Percentiles rank a stretch among this genome's conserved stretches.
These are phyloP conservation scores for Tulasnella sp. DNA, from an alignment of 768 basidiomycete species.

Conservation along the genomic window DNA sequence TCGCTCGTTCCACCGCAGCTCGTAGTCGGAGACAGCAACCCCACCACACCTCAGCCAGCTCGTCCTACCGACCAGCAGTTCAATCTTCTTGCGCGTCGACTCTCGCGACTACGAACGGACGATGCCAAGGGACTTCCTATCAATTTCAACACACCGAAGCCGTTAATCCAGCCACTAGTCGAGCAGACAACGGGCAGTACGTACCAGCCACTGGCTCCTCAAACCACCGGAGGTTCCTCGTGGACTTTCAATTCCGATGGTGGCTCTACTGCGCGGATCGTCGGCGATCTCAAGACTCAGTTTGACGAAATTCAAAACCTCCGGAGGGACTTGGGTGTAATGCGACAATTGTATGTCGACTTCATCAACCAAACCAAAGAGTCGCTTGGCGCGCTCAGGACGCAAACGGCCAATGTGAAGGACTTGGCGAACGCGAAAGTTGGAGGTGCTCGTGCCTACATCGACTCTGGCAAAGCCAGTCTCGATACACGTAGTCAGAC, in stretches of 20 bases:
- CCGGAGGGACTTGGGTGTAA: conserved; percentile 82
- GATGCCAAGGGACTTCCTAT: conserved; percentile 25
- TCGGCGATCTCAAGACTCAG: conserved; percentile 76
- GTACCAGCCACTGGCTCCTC: conserved; percentile 38
- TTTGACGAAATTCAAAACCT: conserved; percentile 93
- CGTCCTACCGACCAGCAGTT: conserved; percentile 72
- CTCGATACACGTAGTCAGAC: conserved; percentile 85
- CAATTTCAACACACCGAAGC: conserved; percentile 33
- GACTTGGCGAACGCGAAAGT: conserved; percentile 73
- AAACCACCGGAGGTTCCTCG: conserved; percentile 59
- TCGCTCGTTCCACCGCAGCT: conserved; percentile 35
- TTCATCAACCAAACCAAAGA: conserved; percentile 90
- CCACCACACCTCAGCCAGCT: conserved; percentile 39
- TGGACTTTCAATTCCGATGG: conserved; percentile 34
- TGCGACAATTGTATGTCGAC: conserved; percentile 90
- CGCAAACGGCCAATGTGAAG: conserved; percentile 79
- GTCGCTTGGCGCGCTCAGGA: conserved; percentile 61
- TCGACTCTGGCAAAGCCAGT: conserved; percentile 84
- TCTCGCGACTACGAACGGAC: conserved; percentile 50
- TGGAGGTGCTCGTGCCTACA: conserved; percentile 75
- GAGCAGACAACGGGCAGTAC: conserved; percentile 25
- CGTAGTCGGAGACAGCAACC: conserved; percentile 12
- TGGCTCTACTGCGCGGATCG: conserved; percentile 64
- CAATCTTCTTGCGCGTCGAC: conserved; percentile 55
- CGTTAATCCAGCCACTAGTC: conserved; percentile 38